Evolutionary conservation across 306 rosid species (phyloP), one percentile per base, ranked within the genome.

Genomic region (Coriaria nepalensis): DNA sequence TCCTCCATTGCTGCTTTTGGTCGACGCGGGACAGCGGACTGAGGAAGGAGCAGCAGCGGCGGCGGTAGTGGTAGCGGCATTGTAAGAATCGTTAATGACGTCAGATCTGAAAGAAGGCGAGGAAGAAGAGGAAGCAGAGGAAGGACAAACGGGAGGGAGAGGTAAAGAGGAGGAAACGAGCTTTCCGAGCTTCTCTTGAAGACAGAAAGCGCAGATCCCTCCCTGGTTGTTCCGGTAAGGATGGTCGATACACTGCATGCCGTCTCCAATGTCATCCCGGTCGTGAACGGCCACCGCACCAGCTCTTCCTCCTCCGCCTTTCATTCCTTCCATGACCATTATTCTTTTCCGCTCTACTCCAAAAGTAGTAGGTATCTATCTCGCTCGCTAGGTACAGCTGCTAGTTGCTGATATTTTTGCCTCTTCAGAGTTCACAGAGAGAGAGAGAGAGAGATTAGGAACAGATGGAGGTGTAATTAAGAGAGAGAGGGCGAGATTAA

Each of bases 201-300:
- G 98, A 56, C 98, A 90, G 15, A 82, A 63, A 36, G 98, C 83
- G 34, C 98, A 92, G 86, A 92, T 82, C 53, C 96, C 98, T 6
- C 92, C 94, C 0, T 86, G 85, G 73, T 82, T 92, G 73, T 45
- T 79, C 64, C 81, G 70, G 49, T 29, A 79, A 0, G 96, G 96
- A 62, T 92, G 98, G 53, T 77, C 82, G 15, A 37, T 75, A 76
- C 98, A 92, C 61, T 74, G 93, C 94, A 79, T 85, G 4, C 94
- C 96, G 51, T 85, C 94, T 2, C 65, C 77, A 57, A 69, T 58
- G 58, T 77, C 94, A 32, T 77, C 85, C 0, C 75, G 83, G 0
- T 56, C 52, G 2, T 35, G 43, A 4, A 40, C 55, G 33, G 13
- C 70, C 4, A 40, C 55, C 32, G 11, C 70, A 4, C 55, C 68